Evolutionary conservation across 2,329 filamentous ascomycete genomes (phyloP).

Genomic region (Alternaria postmessia): DNA sequence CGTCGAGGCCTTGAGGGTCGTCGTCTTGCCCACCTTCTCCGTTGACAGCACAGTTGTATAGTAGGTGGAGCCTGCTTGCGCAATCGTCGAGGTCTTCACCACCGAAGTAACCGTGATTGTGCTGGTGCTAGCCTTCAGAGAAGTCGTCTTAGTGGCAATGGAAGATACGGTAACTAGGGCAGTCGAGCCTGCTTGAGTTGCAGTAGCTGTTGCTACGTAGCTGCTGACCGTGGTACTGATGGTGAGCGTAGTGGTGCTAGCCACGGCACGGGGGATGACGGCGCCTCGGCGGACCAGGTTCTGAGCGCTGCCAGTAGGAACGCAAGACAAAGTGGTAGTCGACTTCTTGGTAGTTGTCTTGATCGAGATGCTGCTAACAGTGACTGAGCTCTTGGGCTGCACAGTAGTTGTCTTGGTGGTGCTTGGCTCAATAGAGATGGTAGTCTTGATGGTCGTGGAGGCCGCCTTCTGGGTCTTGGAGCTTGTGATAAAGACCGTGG

Average conservation of each 20-base stretch:
- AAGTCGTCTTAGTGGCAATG: slow-evolving; percentile 18
- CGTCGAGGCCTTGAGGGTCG: slow-evolving; percentile 28
- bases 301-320: slow-evolving; percentile 31
- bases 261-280: slow-evolving; percentile 21
- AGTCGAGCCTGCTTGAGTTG: slow-evolving; percentile 25
- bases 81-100: slow-evolving; percentile 31
- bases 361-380: slow-evolving; percentile 26
- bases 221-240: slow-evolving; percentile 35
- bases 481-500: slow-evolving; percentile 25
- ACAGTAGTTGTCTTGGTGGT: slow-evolving; percentile 36
- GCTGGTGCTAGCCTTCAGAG: slow-evolving; percentile 23
- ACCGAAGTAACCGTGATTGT: slow-evolving; percentile 31
- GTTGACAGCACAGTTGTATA: slow-evolving; percentile 27
- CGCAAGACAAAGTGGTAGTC: slow-evolving; percentile 35
- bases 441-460: slow-evolving; percentile 22
- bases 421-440: slow-evolving; percentile 17
- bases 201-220: slow-evolving; percentile 27
- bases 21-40: slow-evolving; percentile 24
- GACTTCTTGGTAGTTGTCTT: slow-evolving; percentile 43
- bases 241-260: slow-evolving; percentile 33
- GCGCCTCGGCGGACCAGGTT: slow-evolving; percentile 25
- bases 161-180: slow-evolving; percentile 20
- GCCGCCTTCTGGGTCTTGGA: slow-evolving; percentile 22
- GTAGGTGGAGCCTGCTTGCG: slow-evolving; percentile 32
- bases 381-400: slow-evolving; percentile 29